These are phyloP conservation scores for Lasiosphaeriaceae sp. DNA, from an alignment of 495 filamentous ascomycete genomes.

Conservation along the genomic window DNA sequence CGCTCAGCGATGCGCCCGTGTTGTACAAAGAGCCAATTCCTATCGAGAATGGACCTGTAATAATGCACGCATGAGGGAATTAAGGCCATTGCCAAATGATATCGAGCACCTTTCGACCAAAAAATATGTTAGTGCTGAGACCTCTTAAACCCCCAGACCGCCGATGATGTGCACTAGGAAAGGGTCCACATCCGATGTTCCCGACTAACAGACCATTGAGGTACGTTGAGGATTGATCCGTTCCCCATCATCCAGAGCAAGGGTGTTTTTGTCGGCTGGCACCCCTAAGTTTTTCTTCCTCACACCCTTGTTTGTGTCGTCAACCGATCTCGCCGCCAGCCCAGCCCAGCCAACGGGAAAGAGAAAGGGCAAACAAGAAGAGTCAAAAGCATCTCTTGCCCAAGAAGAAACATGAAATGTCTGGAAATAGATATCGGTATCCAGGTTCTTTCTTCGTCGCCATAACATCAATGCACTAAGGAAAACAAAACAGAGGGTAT, in stretches of 20 bases:
- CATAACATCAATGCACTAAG: background rate
- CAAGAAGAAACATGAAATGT: background rate
- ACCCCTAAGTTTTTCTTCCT: background rate
- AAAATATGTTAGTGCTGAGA: slow-evolving; percentile 15
- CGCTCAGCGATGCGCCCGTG: background rate
- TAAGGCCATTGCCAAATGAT: slow-evolving; percentile 9
- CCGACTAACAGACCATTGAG: slow-evolving; percentile 21
- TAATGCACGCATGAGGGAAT: slow-evolving; percentile 7
- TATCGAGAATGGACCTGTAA: slow-evolving; percentile 4
- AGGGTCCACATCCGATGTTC: slow-evolving; percentile 11
- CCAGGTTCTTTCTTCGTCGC: background rate
- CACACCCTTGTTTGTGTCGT: background rate
- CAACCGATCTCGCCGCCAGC: background rate
- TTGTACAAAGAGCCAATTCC: background rate
- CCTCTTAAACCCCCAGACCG: slow-evolving; percentile 6
- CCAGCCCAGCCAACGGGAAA: no score
- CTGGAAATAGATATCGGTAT: background rate
- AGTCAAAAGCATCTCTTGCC: background rate
- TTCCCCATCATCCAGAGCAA: background rate
- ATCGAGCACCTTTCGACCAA: background rate
- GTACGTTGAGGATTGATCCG: slow-evolving; percentile 16
- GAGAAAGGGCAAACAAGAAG: no score
- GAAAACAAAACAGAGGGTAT: background rate
- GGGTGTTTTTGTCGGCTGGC: background rate
- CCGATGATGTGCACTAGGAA: background rate